A percentile compares a stretch with the other conserved stretches of the same genome.
phyloP scores from a whole-genome alignment of 129 eudicot genomes.

The Pulicaria dysenterica region DNA sequence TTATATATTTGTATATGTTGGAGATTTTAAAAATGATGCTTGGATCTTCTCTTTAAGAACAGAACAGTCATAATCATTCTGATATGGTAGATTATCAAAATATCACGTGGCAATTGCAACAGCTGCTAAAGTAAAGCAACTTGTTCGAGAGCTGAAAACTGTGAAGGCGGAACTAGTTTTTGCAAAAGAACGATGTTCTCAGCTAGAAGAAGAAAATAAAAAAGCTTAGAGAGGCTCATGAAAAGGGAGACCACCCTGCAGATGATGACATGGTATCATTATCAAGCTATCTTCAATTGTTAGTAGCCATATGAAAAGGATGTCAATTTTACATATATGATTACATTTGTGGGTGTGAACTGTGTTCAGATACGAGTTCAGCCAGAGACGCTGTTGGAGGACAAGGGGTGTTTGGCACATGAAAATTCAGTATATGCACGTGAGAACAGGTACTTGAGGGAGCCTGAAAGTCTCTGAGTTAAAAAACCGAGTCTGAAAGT shows the following conservation, averaged over 20 bases:
- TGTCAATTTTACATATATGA: no score
- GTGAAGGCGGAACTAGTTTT: constrained; percentile 73
- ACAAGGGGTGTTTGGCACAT: constrained; percentile 75
- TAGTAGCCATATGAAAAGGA: no score
- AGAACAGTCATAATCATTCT: neutral
- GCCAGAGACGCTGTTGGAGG: constrained; percentile 72
- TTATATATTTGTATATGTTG: neutral
- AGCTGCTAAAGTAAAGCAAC: constrained; percentile 78
- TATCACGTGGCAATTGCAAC: constrained; percentile 83
- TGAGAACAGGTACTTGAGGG: constrained; percentile 70
- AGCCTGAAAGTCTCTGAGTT: no score
- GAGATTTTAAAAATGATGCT: no score
- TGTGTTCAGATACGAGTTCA: constrained; percentile 69
- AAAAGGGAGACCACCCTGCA: constrained; percentile 57
- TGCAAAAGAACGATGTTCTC: constrained; percentile 72
- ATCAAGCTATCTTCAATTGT: no score
- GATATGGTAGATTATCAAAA: neutral
- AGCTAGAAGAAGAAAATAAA: constrained; percentile 81
- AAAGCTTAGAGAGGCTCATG: constrained; percentile 63
- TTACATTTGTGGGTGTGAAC: neutral
- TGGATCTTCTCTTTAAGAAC: no score
- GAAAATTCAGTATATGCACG: constrained; percentile 68
- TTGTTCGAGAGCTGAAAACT: constrained; percentile 72
- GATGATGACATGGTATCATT: constrained; percentile 79
- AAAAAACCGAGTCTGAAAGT: no score